Evolutionary conservation across 2,329 filamentous ascomycete species (phyloP).

Genomic region (Beauveria sp.): DNA sequence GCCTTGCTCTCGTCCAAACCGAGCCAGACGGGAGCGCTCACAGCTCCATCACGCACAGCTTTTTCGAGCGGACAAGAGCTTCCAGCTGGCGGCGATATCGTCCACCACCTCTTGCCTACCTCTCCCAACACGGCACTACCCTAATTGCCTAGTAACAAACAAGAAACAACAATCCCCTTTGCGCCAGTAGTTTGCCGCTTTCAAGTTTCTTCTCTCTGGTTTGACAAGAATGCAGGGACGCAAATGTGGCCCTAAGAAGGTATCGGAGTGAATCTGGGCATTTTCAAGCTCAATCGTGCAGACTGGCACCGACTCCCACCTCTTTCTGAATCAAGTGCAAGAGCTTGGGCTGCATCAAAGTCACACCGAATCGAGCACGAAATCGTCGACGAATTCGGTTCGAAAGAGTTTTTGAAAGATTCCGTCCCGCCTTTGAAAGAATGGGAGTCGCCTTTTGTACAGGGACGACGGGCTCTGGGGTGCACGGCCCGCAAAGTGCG

Average conservation of each 20-base stretch:
- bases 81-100: slow-evolving; percentile 3
- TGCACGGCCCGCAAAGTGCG: neutral
- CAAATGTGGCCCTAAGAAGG: neutral
- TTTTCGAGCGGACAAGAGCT: neutral
- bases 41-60: neutral
- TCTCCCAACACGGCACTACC: slow-evolving; percentile 2
- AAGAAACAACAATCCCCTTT: neutral
- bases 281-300: neutral
- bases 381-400: neutral
- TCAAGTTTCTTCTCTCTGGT: neutral
- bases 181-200: neutral
- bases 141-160: neutral
- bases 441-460: neutral
- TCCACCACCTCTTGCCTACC: slow-evolving; percentile 5
- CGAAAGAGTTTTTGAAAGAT: neutral
- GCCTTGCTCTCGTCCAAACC: neutral
- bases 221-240: neutral
- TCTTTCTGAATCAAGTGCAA: neutral
- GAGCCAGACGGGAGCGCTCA: neutral
- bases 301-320: neutral
- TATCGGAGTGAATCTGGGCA: neutral
- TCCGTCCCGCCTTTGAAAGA: neutral
- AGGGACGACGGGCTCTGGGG: neutral
- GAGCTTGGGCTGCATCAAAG: neutral
- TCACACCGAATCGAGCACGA: slow-evolving; percentile 1